Percentiles rank a stretch among this genome's conserved stretches.
Evolutionary conservation across 768 basidiomycete species (phyloP).

Genomic region (Rhodotorula taiwanensis): DNA sequence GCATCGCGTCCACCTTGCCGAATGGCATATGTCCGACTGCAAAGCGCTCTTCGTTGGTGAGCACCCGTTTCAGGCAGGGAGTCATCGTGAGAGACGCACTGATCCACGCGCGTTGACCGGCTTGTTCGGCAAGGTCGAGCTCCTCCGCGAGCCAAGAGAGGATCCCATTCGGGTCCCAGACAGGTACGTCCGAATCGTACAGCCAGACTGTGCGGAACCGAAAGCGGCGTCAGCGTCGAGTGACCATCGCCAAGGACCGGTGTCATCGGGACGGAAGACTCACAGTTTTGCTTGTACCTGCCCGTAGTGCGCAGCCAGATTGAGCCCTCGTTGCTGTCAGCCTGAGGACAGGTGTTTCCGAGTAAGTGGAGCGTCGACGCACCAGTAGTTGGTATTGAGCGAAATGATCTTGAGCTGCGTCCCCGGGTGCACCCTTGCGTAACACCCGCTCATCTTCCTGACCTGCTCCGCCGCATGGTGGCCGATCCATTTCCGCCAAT

Average conservation of each 20-base stretch:
- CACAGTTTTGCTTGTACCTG: conserved; percentile 27
- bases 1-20: conserved; percentile 37
- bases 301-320: too few relatives aligned
- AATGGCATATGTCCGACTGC: conserved; percentile 40
- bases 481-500: conserved; percentile 51
- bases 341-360: too few relatives aligned
- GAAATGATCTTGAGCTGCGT: conserved; percentile 55
- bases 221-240: background rate
- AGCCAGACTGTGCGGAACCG: conserved; percentile 53
- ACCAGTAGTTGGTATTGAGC: conserved; percentile 56
- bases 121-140: conserved; percentile 57
- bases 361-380: conserved; percentile 44
- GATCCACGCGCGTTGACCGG: conserved; percentile 59
- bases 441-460: conserved; percentile 54
- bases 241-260: background rate
- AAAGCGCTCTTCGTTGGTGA: background rate
- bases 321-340: too few relatives aligned
- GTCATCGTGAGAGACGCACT: conserved; percentile 30
- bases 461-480: conserved; percentile 48
- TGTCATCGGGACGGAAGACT: background rate
- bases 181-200: conserved; percentile 52
- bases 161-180: conserved; percentile 59
- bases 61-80: background rate
- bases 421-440: conserved; percentile 50
- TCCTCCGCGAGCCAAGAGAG: conserved; percentile 54